Conservation (phyloP, 2,329 filamentous ascomycete species). For the Dichotomopilus funicola region DNA sequence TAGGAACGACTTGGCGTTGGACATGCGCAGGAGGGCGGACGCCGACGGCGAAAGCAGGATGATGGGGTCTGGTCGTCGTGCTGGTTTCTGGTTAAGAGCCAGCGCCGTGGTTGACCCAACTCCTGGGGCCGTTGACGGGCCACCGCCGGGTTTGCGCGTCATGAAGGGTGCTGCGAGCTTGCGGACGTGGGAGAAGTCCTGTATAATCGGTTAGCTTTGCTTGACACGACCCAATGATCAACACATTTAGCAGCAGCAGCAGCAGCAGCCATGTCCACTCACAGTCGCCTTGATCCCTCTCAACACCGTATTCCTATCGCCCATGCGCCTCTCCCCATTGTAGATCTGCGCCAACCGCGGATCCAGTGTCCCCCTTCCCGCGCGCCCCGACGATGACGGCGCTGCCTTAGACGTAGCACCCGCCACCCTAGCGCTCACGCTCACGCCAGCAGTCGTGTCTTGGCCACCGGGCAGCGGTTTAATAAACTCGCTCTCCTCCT, state of each 20-base stretch:
- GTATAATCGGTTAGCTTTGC: background rate
- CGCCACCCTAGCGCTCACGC: constrained; percentile 32
- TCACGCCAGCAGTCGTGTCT: constrained; percentile 34
- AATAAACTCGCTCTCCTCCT: constrained; percentile 89
- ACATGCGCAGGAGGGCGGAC: constrained; percentile 88
- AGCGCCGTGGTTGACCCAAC: constrained; percentile 40
- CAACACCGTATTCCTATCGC: constrained; percentile 83
- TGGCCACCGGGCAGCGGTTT: constrained; percentile 68
- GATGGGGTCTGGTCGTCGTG: constrained; percentile 67
- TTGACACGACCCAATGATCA: no score
- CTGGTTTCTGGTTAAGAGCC: constrained; percentile 45
- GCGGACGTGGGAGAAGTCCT: constrained; percentile 93
- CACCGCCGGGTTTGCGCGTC: constrained; percentile 44
- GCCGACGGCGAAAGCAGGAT: constrained; percentile 95
- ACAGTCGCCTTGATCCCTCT: constrained; percentile 85
- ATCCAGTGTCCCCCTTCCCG: constrained; percentile 64
- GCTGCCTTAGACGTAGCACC: constrained; percentile 34
- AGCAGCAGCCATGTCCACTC: constrained; percentile 30
- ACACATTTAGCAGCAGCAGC: background rate
- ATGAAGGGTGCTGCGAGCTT: constrained; percentile 78
- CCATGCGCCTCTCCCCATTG: constrained; percentile 82
- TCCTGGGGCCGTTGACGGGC: constrained; percentile 18
- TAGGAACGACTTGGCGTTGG: constrained; percentile 92
- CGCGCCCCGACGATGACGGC: constrained; percentile 40
- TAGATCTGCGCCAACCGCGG: constrained; percentile 83